Percentiles rank a stretch among this genome's conserved stretches.
Evolutionary conservation across 2,329 filamentous ascomycete species (phyloP).

Genomic region (Fusarium citri): DNA sequence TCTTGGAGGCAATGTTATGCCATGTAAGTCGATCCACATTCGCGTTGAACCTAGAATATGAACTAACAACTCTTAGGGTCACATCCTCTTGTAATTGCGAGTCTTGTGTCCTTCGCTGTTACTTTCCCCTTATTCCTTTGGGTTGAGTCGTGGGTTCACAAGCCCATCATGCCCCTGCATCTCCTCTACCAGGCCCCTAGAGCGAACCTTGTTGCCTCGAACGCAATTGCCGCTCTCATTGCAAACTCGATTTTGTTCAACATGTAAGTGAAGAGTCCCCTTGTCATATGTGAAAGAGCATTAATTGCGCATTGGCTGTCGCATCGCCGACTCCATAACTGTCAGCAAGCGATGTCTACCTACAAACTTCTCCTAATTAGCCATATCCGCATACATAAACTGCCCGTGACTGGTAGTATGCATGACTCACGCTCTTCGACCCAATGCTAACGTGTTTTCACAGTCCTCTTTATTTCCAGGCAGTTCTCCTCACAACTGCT

Average conservation of each 20-base stretch:
- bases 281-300: background rate
- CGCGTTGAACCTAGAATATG: too few species aligned
- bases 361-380: background rate
- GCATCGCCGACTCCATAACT: background rate
- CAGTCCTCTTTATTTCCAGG: constrained; percentile 81
- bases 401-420: background rate
- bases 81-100: constrained; percentile 67
- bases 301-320: background rate
- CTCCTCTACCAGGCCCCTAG: constrained; percentile 63
- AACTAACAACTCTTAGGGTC: constrained; percentile 57
- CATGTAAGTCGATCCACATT: constrained; percentile 57
- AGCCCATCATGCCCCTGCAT: constrained; percentile 70
- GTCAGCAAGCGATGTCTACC: background rate
- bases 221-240: constrained; percentile 63
- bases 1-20: constrained; percentile 72
- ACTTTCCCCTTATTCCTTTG: constrained; percentile 64
- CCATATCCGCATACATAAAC: background rate
- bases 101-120: constrained; percentile 60
- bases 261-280: constrained; percentile 55
- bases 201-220: constrained; percentile 68
- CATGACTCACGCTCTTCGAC: background rate
- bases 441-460: background rate
- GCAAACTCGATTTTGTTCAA: constrained; percentile 70
- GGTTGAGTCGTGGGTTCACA: constrained; percentile 61
- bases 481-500: constrained; percentile 75